Conservation (phyloP, 225 moss, liverwort and hornwort genomes). For the Bryum argenteum region DNA sequence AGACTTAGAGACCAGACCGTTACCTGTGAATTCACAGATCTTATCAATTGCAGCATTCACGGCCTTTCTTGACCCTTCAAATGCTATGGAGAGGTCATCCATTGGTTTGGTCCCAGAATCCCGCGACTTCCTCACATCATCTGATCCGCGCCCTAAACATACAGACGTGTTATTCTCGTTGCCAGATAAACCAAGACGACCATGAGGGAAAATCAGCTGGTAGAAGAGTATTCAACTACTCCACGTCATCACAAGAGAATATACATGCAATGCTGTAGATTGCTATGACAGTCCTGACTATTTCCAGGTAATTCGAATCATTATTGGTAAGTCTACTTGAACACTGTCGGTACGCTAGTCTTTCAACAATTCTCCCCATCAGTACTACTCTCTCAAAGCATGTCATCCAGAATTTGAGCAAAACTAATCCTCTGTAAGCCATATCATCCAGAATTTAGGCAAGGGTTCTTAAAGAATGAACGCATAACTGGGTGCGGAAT, state of each 20-base stretch:
- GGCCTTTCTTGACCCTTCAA: conserved; percentile 87
- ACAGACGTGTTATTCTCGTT: conserved; percentile 11
- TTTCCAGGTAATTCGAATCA: background rate
- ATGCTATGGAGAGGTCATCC: conserved; percentile 77
- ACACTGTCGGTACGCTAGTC: background rate
- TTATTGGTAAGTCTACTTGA: conserved; percentile 3
- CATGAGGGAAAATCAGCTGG: background rate
- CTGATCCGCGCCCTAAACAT: conserved; percentile 56
- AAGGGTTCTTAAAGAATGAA: background rate
- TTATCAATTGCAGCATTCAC: conserved; percentile 72
- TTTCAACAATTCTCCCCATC: conserved; percentile 2
- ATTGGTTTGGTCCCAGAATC: conserved; percentile 53
- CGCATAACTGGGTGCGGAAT: background rate
- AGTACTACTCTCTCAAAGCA: background rate
- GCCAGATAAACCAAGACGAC: conserved; percentile 7
- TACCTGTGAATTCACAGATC: conserved; percentile 92
- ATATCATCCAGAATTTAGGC: background rate
- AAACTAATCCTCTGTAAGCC: background rate
- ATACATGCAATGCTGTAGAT: background rate
- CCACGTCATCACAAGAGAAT: conserved; percentile 9
- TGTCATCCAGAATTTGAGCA: no score
- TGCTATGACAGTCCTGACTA: background rate
- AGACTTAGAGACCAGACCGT: conserved; percentile 14
- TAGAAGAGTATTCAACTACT: background rate
- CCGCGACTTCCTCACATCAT: conserved; percentile 60